These are phyloP conservation scores for Anthostomella pinea DNA, from an alignment of 2,329 filamentous ascomycete genomes.

Conservation along the genomic window DNA sequence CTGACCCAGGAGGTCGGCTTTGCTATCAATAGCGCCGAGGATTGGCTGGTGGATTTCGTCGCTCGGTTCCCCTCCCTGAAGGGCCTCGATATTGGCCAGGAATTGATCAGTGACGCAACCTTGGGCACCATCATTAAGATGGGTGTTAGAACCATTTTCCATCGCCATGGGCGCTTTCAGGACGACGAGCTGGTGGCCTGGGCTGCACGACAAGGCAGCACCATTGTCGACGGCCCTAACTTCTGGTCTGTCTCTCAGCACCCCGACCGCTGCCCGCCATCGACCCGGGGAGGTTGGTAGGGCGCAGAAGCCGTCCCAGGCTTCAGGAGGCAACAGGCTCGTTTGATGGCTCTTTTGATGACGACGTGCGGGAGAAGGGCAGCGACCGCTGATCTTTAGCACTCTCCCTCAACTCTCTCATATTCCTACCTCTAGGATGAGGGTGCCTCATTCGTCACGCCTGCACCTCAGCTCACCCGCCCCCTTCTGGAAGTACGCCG, in stretches of 20 bases:
- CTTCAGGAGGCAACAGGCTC: no score
- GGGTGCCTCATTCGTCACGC: conserved; percentile 62
- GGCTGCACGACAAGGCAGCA: background rate
- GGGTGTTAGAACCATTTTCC: conserved; percentile 24
- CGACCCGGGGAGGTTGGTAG: no score
- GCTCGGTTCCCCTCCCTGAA: conserved; percentile 26
- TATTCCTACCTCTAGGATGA: conserved; percentile 63
- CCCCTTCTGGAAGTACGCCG: conserved; percentile 85
- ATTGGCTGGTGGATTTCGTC: conserved; percentile 13
- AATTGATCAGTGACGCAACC: conserved; percentile 16
- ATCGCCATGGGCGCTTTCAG: conserved; percentile 5
- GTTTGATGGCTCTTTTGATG: conserved; percentile 43
- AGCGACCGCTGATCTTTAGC: conserved; percentile 52
- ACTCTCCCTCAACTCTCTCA: conserved; percentile 56
- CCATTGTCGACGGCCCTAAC: no score
- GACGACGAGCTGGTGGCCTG: background rate
- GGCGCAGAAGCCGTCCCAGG: no score
- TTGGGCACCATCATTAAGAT: conserved; percentile 19
- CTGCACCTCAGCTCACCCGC: conserved; percentile 76
- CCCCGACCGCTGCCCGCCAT: no score
- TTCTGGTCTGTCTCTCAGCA: no score
- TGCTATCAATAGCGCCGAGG: conserved; percentile 11
- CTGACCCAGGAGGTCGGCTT: conserved; percentile 51
- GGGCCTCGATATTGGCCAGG: conserved; percentile 22
- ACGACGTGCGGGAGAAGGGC: no score